Base-by-base conservation (phyloP, 106 monocot genomes). In the Acanthochlamys bracteata region DNA sequence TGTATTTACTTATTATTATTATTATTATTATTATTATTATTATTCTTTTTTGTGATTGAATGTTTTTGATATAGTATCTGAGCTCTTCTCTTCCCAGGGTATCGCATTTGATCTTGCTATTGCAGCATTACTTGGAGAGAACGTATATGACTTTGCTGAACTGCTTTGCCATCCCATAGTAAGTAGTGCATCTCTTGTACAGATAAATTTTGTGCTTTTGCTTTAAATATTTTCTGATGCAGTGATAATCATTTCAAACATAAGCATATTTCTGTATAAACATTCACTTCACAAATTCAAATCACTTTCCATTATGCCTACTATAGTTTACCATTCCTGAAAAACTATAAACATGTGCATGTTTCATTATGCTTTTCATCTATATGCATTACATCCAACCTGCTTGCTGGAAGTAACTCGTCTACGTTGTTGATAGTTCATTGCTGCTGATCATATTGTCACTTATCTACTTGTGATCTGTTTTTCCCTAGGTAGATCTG, bases 121-220 rank as follows among this genome's bases (percentile, higher is more conserved):
- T 52, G 76, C 83, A 9, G 87, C 87, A 40, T 65, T 88, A 24
- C 71, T 83, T 47, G 87, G 87, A 25, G 83, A 83, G 24, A 88
- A 88, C 39, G 80, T 88, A 21, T 88, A 88, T 63, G 77, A 83
- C 69, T 93, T 93, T 49, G 89, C 88, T 15, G 93, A 93, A 71
- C 66, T 93, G 76, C 62, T 93, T 21, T 88, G 83, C 14, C 93
- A 93, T 73, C 93, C 93, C 59, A 85, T 93, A 76, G 92, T 93
- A 93, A 88, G 61, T 7, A 26, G 55, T n/a, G 7, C 40, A 15
- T 10, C 7, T 9, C 0, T 59, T 59, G 11, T 13, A 9, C 16
- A 33, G 1, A 33, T 33, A 33, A 33, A 33, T 59, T 59, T 10
- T 59, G 25, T 59, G 24, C 4, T 26, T 25, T 59, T 8, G 59